phyloP scores from a whole-genome alignment of 805 yeast species.

The Candida nemodendra region DNA sequence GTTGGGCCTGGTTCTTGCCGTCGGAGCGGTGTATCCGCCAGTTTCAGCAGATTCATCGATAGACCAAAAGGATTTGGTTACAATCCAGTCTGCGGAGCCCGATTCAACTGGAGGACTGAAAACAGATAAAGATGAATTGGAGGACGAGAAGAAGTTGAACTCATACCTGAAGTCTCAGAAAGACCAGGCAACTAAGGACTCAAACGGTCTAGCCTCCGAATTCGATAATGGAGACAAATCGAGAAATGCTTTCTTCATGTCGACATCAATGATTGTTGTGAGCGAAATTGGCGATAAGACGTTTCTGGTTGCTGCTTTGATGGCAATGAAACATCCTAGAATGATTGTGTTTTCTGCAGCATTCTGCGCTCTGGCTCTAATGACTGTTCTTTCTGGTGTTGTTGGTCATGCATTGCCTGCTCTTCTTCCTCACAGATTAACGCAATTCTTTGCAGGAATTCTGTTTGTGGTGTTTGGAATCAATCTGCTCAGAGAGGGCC shows the following conservation, averaged over 20 bases:
- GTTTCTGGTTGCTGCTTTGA: slow-evolving; percentile 90
- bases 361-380: slow-evolving; percentile 76
- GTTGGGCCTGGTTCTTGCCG: slow-evolving; percentile 7
- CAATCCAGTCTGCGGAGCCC: no score
- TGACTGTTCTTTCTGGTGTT: slow-evolving; percentile 89
- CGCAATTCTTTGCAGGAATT: slow-evolving; percentile 78
- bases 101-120: no score
- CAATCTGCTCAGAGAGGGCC: slow-evolving; percentile 76
- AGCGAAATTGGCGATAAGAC: slow-evolving; percentile 98
- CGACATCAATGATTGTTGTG: slow-evolving; percentile 88
- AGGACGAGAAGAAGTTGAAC: slow-evolving; percentile 15
- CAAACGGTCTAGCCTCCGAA: slow-evolving; percentile 11
- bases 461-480: slow-evolving; percentile 82
- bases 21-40: slow-evolving; percentile 22
- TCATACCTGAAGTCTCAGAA: slow-evolving; percentile 15
- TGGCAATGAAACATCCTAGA: slow-evolving; percentile 95
- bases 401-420: slow-evolving; percentile 91
- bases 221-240: slow-evolving; percentile 16
- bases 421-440: slow-evolving; percentile 72
- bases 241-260: slow-evolving; percentile 65
- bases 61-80: slow-evolving; percentile 16
- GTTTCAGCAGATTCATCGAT: slow-evolving; percentile 13
- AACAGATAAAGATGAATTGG: neutral
- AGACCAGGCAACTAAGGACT: slow-evolving; percentile 14
- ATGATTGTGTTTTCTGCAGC: slow-evolving; percentile 86